phyloP scores from a whole-genome alignment of 805 yeast species.

The Lachancea kluyveri region DNA sequence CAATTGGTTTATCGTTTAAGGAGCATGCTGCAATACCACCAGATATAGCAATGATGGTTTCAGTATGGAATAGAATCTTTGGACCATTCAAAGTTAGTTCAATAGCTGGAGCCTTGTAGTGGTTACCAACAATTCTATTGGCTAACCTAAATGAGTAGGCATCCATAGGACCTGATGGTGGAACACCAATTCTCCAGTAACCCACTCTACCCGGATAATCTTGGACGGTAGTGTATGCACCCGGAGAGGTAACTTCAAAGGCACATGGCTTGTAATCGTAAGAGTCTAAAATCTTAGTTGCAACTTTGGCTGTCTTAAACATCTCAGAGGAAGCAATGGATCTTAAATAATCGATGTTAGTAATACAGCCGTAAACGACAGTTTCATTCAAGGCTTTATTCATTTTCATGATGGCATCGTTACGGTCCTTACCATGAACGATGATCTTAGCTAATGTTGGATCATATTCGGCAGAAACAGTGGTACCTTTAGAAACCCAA shows the following conservation, averaged over 20 bases:
- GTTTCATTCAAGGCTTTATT: constrained; percentile 82
- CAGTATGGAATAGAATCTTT: constrained; percentile 74
- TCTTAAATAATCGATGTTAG: constrained; percentile 85
- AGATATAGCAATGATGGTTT: constrained; percentile 69
- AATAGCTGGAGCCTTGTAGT: constrained; percentile 74
- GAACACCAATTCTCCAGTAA: constrained; percentile 72
- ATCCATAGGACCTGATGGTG: constrained; percentile 99
- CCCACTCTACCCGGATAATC: constrained; percentile 90
- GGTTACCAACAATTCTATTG: constrained; percentile 86
- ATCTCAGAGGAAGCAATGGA: constrained; percentile 76
- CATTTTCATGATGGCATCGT: constrained; percentile 73
- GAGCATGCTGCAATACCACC: constrained; percentile 76
- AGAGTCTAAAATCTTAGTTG: constrained; percentile 81
- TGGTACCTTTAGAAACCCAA: constrained; percentile 89
- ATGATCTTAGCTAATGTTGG: constrained; percentile 95
- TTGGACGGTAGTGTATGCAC: constrained; percentile 94
- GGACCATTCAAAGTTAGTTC: constrained; percentile 91
- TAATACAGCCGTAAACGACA: constrained; percentile 77
- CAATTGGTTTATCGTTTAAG: constrained; percentile 50
- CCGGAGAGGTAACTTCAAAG: constrained; percentile 79
- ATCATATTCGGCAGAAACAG: constrained; percentile 86
- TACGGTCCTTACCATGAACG: constrained; percentile 86
- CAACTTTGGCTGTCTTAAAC: constrained; percentile 79
- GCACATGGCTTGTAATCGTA: constrained; percentile 77
- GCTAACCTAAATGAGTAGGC: constrained; percentile 84